phyloP scores from a whole-genome alignment of 176 grass and related monocot genomes.

The Eragrostis nindensis region DNA sequence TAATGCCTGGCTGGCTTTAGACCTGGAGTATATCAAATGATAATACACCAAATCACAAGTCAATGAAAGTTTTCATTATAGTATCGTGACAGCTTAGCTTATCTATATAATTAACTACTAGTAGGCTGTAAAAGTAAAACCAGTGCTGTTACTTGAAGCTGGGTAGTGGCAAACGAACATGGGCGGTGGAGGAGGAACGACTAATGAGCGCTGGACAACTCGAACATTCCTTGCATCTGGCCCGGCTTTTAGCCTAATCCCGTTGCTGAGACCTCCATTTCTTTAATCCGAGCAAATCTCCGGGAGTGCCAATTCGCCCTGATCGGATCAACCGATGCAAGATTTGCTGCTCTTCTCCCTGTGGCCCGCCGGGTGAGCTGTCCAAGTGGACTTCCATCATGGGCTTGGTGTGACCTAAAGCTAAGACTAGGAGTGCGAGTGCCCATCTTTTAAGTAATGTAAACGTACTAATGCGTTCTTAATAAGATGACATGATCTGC shows the following conservation, averaged over 20 bases:
- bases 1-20: background rate
- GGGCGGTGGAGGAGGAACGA: constrained; percentile 4
- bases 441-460: constrained; percentile 1
- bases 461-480: background rate
- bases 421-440: too few relatives aligned
- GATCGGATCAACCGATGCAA: constrained; percentile 42
- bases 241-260: constrained; percentile 50
- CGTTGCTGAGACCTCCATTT: constrained; percentile 15
- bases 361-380: constrained; percentile 33
- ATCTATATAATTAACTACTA: background rate
- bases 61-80: constrained; percentile 16
- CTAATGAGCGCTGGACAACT: constrained; percentile 23
- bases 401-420: too few relatives aligned
- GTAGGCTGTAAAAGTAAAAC: constrained; percentile 10
- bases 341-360: background rate
- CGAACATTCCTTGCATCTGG: constrained; percentile 46
- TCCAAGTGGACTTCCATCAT: constrained; percentile 48
- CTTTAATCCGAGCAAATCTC: constrained; percentile 24
- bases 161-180: background rate
- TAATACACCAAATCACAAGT: background rate
- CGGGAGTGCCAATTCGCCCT: background rate
- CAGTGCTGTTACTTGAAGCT: constrained; percentile 30
- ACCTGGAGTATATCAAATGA: background rate
- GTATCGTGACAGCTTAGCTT: background rate
- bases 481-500: background rate